These are phyloP conservation scores for Mycothermus thermophilus DNA, from an alignment of 495 filamentous ascomycete genomes.

Conservation along the genomic window DNA sequence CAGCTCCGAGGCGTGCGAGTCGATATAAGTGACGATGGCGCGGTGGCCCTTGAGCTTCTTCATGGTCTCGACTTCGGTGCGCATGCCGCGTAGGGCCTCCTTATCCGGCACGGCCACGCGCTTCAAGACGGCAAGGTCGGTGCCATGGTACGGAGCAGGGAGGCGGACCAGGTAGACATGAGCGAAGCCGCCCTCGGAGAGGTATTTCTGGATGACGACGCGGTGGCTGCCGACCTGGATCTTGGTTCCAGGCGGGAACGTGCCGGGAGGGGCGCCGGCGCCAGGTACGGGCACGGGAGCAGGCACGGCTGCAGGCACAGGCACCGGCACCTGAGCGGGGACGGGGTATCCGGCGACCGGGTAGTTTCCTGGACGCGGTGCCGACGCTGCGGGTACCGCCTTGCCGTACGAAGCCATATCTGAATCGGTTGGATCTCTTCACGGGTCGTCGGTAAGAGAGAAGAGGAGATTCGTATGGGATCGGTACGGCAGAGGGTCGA, in stretches of 20 bases:
- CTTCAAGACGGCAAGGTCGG: conserved; percentile 82
- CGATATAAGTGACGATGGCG: conserved; percentile 94
- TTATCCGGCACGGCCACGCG: conserved; percentile 96
- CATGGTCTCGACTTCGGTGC: conserved; percentile 98
- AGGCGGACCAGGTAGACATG: conserved; percentile 95
- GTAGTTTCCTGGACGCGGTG: too few species aligned
- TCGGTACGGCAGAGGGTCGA: background rate
- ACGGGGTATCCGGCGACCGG: background rate
- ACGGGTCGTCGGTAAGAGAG: background rate
- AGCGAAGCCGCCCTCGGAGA: conserved; percentile 95
- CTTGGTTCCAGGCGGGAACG: conserved; percentile 85
- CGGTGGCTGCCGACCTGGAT: conserved; percentile 88
- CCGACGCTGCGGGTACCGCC: conserved; percentile 12
- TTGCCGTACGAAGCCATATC: conserved; percentile 36
- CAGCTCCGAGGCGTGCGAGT: conserved; percentile 91
- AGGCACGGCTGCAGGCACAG: conserved; percentile 6
- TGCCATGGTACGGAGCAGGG: conserved; percentile 60
- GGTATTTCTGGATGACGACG: conserved; percentile 93
- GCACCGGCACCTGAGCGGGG: background rate
- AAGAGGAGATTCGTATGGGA: background rate
- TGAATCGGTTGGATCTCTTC: conserved; percentile 3
- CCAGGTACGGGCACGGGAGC: conserved; percentile 27
- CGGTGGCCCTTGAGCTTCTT: conserved; percentile 94
- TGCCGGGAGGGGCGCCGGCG: conserved; percentile 61
- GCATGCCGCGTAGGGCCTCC: conserved; percentile 84